Conservation (phyloP, 208 protist genomes). For the Plasmodiophora brassicae region DNA sequence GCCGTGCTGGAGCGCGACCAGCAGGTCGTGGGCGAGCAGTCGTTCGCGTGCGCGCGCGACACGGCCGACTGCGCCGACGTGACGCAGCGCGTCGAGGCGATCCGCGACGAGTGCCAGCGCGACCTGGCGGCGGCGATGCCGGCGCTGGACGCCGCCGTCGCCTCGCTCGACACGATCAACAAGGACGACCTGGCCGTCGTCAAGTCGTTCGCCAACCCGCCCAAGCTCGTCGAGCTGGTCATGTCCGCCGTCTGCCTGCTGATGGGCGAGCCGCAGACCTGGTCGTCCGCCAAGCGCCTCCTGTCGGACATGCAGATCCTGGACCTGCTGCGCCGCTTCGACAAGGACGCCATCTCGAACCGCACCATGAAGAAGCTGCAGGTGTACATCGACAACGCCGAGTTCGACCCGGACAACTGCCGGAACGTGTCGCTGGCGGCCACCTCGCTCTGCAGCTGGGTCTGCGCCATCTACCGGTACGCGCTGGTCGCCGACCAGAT, state of each 20-base stretch:
- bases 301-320: slow-evolving; percentile 81
- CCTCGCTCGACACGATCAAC: slow-evolving; percentile 79
- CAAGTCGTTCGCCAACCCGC: slow-evolving; percentile 82
- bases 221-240: slow-evolving; percentile 83
- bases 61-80: slow-evolving; percentile 72
- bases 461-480: slow-evolving; percentile 74
- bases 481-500: slow-evolving; percentile 52
- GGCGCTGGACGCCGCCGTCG: slow-evolving; percentile 77
- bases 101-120: slow-evolving; percentile 76
- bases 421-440: slow-evolving; percentile 81
- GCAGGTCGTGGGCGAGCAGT: slow-evolving; percentile 73
- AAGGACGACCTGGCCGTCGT: slow-evolving; percentile 87
- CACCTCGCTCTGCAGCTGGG: slow-evolving; percentile 87
- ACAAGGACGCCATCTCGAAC: slow-evolving; percentile 84
- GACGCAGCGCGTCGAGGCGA: slow-evolving; percentile 71
- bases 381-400: slow-evolving; percentile 84
- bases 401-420: slow-evolving; percentile 85
- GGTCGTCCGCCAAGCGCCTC: slow-evolving; percentile 90
- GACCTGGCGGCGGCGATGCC: slow-evolving; percentile 88
- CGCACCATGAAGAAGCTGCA: slow-evolving; percentile 80
- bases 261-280: slow-evolving; percentile 76
- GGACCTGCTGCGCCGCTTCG: slow-evolving; percentile 79
- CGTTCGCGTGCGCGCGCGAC: slow-evolving; percentile 56
- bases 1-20: slow-evolving; percentile 76
- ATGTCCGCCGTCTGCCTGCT: slow-evolving; percentile 92